Conservation (phyloP, 257 asterid species). For the Solanum etuberosum region DNA sequence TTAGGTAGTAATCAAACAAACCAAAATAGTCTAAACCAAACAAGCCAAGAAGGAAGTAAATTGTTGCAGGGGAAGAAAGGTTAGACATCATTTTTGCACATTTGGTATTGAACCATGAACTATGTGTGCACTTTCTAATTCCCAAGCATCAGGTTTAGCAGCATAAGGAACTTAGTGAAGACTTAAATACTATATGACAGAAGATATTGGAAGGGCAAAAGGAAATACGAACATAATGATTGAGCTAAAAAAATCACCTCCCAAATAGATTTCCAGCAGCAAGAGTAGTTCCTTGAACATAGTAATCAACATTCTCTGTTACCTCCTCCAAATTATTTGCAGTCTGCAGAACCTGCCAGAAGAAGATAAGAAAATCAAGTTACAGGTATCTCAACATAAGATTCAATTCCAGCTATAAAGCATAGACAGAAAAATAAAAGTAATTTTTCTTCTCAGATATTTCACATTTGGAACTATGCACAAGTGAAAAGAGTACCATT, state of each 20-base stretch:
- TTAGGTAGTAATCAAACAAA: background rate
- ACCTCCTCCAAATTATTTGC: constrained; percentile 97
- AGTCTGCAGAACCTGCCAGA: constrained; percentile 75
- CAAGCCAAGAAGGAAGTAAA: background rate
- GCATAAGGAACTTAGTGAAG: background rate
- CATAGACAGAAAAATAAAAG: background rate
- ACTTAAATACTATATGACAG: background rate
- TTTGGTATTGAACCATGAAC: background rate
- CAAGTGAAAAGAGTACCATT: constrained; percentile 45
- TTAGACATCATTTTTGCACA: background rate
- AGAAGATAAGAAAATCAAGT: constrained; percentile 4
- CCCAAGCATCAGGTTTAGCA: background rate
- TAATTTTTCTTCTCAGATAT: background rate
- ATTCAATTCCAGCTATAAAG: background rate
- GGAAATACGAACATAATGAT: constrained; percentile 2
- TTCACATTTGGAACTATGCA: background rate
- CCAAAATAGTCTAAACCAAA: background rate
- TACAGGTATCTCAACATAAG: background rate
- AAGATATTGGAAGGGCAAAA: background rate
- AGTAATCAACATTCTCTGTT: constrained; percentile 93
- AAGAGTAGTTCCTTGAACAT: constrained; percentile 85
- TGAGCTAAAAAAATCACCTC: constrained; percentile 36
- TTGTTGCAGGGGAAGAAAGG: background rate
- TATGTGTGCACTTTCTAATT: background rate
- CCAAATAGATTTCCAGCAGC: constrained; percentile 98